Base-by-base conservation (phyloP, 352 stramenopile species). In the Globisporangium splendens region DNA sequence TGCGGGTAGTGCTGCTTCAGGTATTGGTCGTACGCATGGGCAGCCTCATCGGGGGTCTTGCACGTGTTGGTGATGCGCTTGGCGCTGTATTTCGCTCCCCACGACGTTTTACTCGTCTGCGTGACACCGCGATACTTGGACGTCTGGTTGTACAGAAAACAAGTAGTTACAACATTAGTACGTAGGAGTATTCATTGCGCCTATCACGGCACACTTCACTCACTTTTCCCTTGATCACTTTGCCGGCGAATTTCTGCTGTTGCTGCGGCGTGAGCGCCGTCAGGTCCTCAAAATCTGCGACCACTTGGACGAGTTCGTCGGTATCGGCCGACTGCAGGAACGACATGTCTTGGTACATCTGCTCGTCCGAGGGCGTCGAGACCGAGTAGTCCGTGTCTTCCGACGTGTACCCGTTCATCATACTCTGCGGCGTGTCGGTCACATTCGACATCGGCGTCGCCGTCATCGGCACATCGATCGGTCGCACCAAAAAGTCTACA, bases 21-120 rank as follows among this genome's bases (percentile, higher is more conserved):
- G 62, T 95, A 95, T 54, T 79, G 66, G 54, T 95, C 86, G 57
- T 95, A 93, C 8, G 82, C 83, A 52, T 77, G 77, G 28, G 84
- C 86, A 8, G 86, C 86, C 50, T 95, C 84, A 56, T 95, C 82
- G 0, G 83, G 75, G n/a, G 86, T 94, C 62, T 92, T 93, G 66
- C 83, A 95, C 24, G 79, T 93, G 72, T 93, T 95, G 20, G 83
- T 91, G 56, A 95, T 92, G 46, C 84, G 80, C 68, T 95, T 93
- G 53, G 86, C 82, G 46, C 77, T 91, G 76, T 93, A 93, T 68
- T 93, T 93, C 59, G 83, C 83, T n/a, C 84, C 83, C 86, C 84
- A 95, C 33, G 79, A 89, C 15, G 80, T 93, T 67, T 94, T 93
- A 59, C 81, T 95, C 24, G 84, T 93, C 62, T 92, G 82, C 11